Percentiles rank a stretch among this genome's conserved stretches.
Evolutionary conservation across 2,329 filamentous ascomycete species (phyloP).

Genomic region (Corynespora cassiicola): DNA sequence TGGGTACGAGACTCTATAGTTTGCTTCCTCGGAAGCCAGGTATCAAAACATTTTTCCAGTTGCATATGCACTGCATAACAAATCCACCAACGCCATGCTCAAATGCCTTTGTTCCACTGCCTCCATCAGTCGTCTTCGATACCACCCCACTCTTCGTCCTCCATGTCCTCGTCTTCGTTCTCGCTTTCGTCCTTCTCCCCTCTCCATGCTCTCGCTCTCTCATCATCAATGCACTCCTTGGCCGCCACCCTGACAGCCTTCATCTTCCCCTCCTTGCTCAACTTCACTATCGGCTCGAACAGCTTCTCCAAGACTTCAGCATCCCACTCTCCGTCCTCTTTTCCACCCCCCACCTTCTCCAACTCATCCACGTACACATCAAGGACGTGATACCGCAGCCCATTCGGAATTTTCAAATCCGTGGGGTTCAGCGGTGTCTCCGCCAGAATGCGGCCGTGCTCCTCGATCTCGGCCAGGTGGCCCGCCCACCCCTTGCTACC

Average conservation of each 20-base stretch:
- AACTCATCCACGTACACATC: constrained; percentile 94
- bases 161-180: constrained; percentile 45
- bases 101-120: constrained; percentile 14
- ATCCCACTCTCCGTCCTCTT: constrained; percentile 43
- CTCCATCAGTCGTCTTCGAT: constrained; percentile 55
- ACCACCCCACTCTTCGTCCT: constrained; percentile 65
- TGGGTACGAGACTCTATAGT: too few relatives aligned
- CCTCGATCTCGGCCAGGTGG: constrained; percentile 44
- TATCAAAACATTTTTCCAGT: constrained; percentile 14
- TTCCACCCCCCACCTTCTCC: constrained; percentile 69
- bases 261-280: constrained; percentile 65
- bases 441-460: constrained; percentile 56
- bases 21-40: constrained; percentile 1
- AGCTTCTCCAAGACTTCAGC: constrained; percentile 55
- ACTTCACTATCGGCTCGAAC: constrained; percentile 61
- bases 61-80: constrained; percentile 5
- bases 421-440: constrained; percentile 53
- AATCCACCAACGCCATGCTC: constrained; percentile 35
- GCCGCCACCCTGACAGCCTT: constrained; percentile 76
- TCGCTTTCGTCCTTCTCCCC: constrained; percentile 46
- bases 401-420: constrained; percentile 74
- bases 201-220: constrained; percentile 71
- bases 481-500: constrained; percentile 50
- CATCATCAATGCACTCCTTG: constrained; percentile 74
- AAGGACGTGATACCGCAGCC: constrained; percentile 82